Evolutionary conservation across 2,329 filamentous ascomycete genomes (phyloP), one percentile per base, ranked within the genome.

Genomic region (Diaporthe vexans): DNA sequence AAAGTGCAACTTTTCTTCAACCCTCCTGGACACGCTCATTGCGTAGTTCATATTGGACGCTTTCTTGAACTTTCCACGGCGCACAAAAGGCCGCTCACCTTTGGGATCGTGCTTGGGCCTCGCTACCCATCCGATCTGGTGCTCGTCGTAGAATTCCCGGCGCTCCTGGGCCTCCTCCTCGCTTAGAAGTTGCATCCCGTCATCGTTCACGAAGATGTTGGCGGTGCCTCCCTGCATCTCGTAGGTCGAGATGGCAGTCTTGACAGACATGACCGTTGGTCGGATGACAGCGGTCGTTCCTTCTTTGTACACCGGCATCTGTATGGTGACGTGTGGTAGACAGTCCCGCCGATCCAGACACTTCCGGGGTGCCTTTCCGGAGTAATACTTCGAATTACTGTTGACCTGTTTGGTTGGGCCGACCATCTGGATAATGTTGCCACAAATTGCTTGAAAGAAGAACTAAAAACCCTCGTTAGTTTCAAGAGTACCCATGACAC

Each of bases 251-350:
- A 94, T 94, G 76, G 93, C 93, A 79, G 92, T 89, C 84, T 95
- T 95, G 83, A 95, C 89, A 1, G 93, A 95, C 79, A 91, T 91
- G 79, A 95, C 91, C 0, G 94, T 96, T 8, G 94, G 94, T 26
- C 88, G 89, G 79, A 95, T 95, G 81, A 97, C 94, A 76, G 87
- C 90, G 51, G 85, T 85, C 3, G 97, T 87, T 77, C 94, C 94
- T 81, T 97, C 95, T 82, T 96, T 97, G 86, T 97, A 97, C 0
- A 97, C 94, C 7, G 94, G 94, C 82, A 94, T 95, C 80, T 97
- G 94, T 54, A 97, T 93, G 2, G 94, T 96, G 76, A 94, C 88
- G 80, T 94, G 94, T 3, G 93, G 93, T n/a, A 95, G 87, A 29
- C 17, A 37, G 10, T 52, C 24, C 29, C 86, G 80, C 9, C 83